These are phyloP conservation scores for Tuber calosporum DNA, from an alignment of 495 filamentous ascomycete species.

Conservation along the genomic window DNA sequence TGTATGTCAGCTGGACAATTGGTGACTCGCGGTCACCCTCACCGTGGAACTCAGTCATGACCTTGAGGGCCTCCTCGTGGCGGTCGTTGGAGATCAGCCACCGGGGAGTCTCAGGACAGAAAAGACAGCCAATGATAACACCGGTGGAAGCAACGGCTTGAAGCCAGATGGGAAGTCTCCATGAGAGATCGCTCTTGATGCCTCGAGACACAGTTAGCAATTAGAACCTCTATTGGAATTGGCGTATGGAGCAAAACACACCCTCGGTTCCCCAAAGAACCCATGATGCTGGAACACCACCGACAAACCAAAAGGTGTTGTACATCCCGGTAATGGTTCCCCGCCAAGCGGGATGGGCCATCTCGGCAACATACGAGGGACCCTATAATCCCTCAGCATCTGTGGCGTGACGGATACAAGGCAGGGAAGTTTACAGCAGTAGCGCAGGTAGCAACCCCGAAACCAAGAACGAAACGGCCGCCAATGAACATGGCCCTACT, in stretches of 20 bases:
- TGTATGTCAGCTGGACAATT: conserved; percentile 46
- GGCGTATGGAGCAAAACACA: conserved; percentile 51
- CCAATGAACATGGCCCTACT: conserved; percentile 52
- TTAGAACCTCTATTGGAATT: conserved; percentile 26
- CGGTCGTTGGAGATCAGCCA: conserved; percentile 54
- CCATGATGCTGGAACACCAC: conserved; percentile 45
- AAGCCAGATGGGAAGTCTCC: conserved; percentile 34
- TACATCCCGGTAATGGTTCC: conserved; percentile 52
- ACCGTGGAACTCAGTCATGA: conserved; percentile 50
- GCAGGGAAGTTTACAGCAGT: conserved; percentile 7
- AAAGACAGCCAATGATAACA: conserved; percentile 26
- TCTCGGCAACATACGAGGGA: conserved; percentile 48
- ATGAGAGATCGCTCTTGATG: conserved; percentile 11
- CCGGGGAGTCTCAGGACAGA: conserved; percentile 49
- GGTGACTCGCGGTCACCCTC: conserved; percentile 48
- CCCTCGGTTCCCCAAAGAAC: conserved; percentile 50
- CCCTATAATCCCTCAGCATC: conserved; percentile 46
- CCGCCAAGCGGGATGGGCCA: conserved; percentile 53
- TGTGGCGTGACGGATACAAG: conserved; percentile 3
- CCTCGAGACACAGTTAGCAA: conserved; percentile 18
- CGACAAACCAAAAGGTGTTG: conserved; percentile 54
- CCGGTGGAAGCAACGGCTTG: conserved; percentile 25
- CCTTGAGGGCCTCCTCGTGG: conserved; percentile 50
- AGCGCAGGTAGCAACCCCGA: conserved; percentile 45
- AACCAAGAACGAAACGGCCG: conserved; percentile 55